Percentiles rank a stretch among this genome's conserved stretches.
phyloP scores from a whole-genome alignment of 495 filamentous ascomycete genomes.

The Lineolata rhizophorae region DNA sequence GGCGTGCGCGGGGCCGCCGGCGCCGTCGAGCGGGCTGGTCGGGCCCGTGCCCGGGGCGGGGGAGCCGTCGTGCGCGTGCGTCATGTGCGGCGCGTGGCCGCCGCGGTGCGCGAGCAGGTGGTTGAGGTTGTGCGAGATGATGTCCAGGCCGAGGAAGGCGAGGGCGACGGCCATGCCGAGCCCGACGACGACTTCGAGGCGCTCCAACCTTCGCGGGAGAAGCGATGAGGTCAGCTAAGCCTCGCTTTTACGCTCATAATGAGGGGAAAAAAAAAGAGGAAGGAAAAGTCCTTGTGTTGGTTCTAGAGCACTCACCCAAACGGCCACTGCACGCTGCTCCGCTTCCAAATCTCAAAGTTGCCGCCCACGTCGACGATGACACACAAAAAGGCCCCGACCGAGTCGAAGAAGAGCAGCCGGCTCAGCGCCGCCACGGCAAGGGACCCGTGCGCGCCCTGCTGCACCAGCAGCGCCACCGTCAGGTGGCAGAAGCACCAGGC shows the following conservation, averaged over 20 bases:
- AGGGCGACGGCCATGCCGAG: conserved; percentile 91
- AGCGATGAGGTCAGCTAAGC: too few relatives aligned
- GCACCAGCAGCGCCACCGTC: conserved; percentile 54
- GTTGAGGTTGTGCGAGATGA: conserved; percentile 79
- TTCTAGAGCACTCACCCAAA: too few relatives aligned
- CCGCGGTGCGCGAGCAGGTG: conserved; percentile 50
- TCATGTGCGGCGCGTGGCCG: conserved; percentile 40
- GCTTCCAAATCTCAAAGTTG: conserved; percentile 95
- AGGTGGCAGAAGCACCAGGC: conserved; percentile 85
- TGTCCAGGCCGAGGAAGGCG: conserved; percentile 87
- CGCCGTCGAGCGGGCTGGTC: too few relatives aligned
- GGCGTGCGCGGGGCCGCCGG: too few relatives aligned
- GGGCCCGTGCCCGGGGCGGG: too few relatives aligned
- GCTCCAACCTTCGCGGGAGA: conserved; percentile 44
- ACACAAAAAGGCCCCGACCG: conserved; percentile 77
- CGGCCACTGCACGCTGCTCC: conserved; percentile 77
- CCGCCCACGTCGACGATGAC: conserved; percentile 77
- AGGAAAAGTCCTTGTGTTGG: too few relatives aligned
- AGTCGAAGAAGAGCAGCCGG: conserved; percentile 86
- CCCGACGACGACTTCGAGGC: conserved; percentile 85
- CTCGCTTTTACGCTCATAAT: not conserved
- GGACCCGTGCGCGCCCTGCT: conserved; percentile 70
- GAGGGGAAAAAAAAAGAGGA: too few relatives aligned
- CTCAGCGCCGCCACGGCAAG: conserved; percentile 82
- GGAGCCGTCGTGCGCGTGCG: conserved; percentile 27